These are phyloP conservation scores for Zygnema cylindricum DNA, from an alignment of 139 green algal genomes.

Conservation along the genomic window DNA sequence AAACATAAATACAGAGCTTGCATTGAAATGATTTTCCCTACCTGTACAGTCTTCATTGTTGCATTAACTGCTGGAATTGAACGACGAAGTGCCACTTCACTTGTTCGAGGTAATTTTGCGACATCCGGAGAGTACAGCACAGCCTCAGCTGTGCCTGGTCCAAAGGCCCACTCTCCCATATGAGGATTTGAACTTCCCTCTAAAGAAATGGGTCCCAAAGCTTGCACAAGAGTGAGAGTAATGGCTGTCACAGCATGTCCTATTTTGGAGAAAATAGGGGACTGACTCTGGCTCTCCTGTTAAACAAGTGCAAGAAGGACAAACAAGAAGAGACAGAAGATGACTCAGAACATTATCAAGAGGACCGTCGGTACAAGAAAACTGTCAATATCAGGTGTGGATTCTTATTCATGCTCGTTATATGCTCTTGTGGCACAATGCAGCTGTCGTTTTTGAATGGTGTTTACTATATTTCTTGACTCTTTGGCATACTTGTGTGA, in stretches of 20 bases:
- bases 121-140: slow-evolving; percentile 64
- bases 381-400: too few species aligned
- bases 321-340: too few species aligned
- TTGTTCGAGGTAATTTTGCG: slow-evolving; percentile 44
- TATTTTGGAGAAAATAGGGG: too few species aligned
- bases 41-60: slow-evolving; percentile 25
- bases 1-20: not conserved
- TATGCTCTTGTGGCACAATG: too few species aligned
- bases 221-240: slow-evolving; percentile 15
- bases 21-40: not conserved
- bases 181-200: not conserved
- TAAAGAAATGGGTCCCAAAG: not conserved
- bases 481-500: too few species aligned
- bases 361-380: too few species aligned
- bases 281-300: too few species aligned
- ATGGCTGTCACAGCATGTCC: not conserved
- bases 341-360: too few species aligned
- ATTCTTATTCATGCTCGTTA: too few species aligned
- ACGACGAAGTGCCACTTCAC: slow-evolving; percentile 62
- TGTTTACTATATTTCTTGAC: too few species aligned
- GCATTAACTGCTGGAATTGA: slow-evolving; percentile 64
- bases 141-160: slow-evolving; percentile 49
- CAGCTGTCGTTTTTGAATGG: too few species aligned
- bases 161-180: not conserved
- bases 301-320: too few species aligned